phyloP scores from a whole-genome alignment of 1,139 yeast genomes.

The Kurtzmaniella quercitrusa region DNA sequence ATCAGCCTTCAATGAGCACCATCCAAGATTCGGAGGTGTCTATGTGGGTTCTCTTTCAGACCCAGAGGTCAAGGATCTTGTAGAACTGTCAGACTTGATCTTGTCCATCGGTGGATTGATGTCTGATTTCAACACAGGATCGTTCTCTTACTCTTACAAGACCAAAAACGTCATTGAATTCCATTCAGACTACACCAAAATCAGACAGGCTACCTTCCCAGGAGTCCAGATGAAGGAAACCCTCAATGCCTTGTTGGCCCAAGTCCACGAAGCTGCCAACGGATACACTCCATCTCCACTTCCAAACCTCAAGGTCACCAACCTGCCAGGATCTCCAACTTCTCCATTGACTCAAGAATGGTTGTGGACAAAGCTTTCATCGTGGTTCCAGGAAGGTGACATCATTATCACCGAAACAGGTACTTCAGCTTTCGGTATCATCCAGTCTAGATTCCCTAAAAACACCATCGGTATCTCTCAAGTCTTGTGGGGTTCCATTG shows the following conservation, averaged over 20 bases:
- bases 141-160: constrained; percentile 34
- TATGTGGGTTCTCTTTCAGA: constrained; percentile 31
- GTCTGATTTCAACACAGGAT: constrained; percentile 39
- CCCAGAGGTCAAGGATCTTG: constrained; percentile 26
- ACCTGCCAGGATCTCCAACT: constrained; percentile 10
- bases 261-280: constrained; percentile 13
- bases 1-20: constrained; percentile 65
- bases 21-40: constrained; percentile 25
- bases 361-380: constrained; percentile 30
- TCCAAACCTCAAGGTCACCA: constrained; percentile 11
- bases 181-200: constrained; percentile 37
- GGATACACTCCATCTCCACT: constrained; percentile 15
- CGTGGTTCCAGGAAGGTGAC: constrained; percentile 35
- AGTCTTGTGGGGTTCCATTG: constrained; percentile 32
- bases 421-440: constrained; percentile 39
- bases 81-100: constrained; percentile 28
- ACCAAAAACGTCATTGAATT: constrained; percentile 36
- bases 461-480: constrained; percentile 36
- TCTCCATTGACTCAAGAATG: constrained; percentile 25
- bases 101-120: constrained; percentile 33
- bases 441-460: constrained; percentile 33
- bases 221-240: constrained; percentile 35
- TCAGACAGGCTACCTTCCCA: constrained; percentile 30
- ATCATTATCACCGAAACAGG: constrained; percentile 37
- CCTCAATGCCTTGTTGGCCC: constrained; percentile 15